Evolutionary conservation across 2,329 filamentous ascomycete species (phyloP).

Genomic region (Fusarium sp.): DNA sequence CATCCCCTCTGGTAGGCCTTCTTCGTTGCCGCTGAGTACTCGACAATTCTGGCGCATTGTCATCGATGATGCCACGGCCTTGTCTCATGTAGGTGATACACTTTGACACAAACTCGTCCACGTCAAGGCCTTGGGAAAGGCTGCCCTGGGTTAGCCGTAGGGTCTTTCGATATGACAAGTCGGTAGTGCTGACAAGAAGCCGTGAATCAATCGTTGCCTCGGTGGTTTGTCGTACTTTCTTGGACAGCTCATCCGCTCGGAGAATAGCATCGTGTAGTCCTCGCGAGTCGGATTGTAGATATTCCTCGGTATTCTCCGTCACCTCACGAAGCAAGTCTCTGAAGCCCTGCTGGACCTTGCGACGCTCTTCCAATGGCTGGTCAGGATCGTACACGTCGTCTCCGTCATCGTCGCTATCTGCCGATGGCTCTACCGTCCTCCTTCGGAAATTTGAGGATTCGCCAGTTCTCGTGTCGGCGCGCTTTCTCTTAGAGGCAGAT

Average conservation of each 20-base stretch:
- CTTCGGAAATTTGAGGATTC: slow-evolving; percentile 40
- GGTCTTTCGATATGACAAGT: slow-evolving; percentile 83
- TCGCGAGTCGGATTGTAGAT: slow-evolving; percentile 72
- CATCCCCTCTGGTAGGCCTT: slow-evolving; percentile 54
- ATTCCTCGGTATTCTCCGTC: slow-evolving; percentile 79
- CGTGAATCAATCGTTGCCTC: slow-evolving; percentile 93
- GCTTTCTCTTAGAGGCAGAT: slow-evolving; percentile 50
- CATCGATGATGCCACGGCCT: slow-evolving; percentile 67
- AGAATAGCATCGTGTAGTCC: slow-evolving; percentile 75
- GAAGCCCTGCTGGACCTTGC: slow-evolving; percentile 76
- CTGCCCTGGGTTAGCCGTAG: slow-evolving; percentile 80
- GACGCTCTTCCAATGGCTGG: slow-evolving; percentile 80
- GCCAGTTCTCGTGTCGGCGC: slow-evolving; percentile 41
- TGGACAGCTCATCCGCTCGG: slow-evolving; percentile 73
- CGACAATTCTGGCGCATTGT: slow-evolving; percentile 63
- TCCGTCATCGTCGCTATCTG: slow-evolving; percentile 35
- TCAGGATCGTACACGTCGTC: slow-evolving; percentile 80
- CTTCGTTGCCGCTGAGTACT: slow-evolving; percentile 62
- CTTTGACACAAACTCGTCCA: slow-evolving; percentile 92
- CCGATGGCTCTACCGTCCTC: slow-evolving; percentile 40
- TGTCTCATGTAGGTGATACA: slow-evolving; percentile 88
- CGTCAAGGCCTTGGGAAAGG: slow-evolving; percentile 79
- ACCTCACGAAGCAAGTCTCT: slow-evolving; percentile 72
- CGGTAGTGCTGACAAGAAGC: slow-evolving; percentile 83
- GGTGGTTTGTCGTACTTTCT: slow-evolving; percentile 83